A percentile compares a stretch with the other conserved stretches of the same genome.
Evolutionary conservation across 257 asterid species (phyloP).

Genomic region (Fraxinus quadrangulata): DNA sequence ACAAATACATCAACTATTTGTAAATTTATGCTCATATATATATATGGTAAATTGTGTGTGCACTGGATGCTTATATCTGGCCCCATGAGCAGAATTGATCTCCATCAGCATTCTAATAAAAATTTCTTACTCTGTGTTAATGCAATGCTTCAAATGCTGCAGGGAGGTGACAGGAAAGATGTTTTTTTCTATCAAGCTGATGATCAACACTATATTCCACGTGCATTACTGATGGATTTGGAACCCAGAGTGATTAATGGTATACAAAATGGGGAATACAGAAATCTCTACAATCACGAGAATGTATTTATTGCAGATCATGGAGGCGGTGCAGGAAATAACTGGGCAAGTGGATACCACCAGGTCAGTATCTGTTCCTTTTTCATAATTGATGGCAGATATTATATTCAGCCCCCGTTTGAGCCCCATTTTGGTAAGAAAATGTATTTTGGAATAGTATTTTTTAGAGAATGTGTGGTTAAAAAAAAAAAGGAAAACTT

Average conservation of each 20-base stretch:
- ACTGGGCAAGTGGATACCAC: slow-evolving; percentile 99
- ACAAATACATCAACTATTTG: not conserved
- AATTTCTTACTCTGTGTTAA: not conserved
- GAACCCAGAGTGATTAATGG: slow-evolving; percentile 98
- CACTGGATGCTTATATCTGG: not conserved
- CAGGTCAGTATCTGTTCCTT: slow-evolving; percentile 56
- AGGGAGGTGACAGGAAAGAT: slow-evolving; percentile 99
- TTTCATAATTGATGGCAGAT: not conserved
- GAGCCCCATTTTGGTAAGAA: too few relatives aligned
- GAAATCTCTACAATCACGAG: slow-evolving; percentile 96
- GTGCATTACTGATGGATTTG: slow-evolving; percentile 95
- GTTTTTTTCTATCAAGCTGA: slow-evolving; percentile 99
- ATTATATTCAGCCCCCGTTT: not conserved
- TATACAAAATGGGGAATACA: slow-evolving; percentile 92
- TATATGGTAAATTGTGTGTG: not conserved
- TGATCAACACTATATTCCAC: slow-evolving; percentile 95
- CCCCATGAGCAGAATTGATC: not conserved
- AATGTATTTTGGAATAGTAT: too few relatives aligned
- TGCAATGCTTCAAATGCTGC: slow-evolving; percentile 25
- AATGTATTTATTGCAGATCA: slow-evolving; percentile 86
- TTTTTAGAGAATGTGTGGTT: too few relatives aligned
- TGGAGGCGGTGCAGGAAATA: slow-evolving; percentile 99
- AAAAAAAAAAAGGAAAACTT: too few relatives aligned
- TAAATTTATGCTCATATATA: too few relatives aligned
- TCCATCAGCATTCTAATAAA: not conserved